A percentile compares a stretch with the other conserved stretches of the same genome.
phyloP scores from a whole-genome alignment of 2,329 filamentous ascomycete genomes.

The Neurospora sp. region DNA sequence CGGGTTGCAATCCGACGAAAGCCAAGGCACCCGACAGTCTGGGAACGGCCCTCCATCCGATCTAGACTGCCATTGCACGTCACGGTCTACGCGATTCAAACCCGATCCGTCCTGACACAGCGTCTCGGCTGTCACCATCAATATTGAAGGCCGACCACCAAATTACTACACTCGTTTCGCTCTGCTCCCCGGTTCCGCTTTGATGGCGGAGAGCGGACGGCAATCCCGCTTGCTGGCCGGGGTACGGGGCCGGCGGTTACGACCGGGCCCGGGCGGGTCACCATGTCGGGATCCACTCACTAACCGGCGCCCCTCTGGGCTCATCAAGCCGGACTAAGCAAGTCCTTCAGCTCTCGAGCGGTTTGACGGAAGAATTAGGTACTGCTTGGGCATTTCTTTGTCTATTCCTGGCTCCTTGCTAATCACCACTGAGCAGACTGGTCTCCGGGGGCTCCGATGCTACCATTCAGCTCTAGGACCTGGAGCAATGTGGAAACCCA shows the following conservation, averaged over 20 bases:
- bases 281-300: slow-evolving; percentile 15
- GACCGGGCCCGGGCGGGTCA: slow-evolving; percentile 6
- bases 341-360: slow-evolving; percentile 67
- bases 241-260: slow-evolving; percentile 15
- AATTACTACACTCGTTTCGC: slow-evolving; percentile 59
- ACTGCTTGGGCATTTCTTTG: not conserved
- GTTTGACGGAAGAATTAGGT: slow-evolving; percentile 67
- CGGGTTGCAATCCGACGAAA: not conserved
- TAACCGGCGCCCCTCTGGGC: slow-evolving; percentile 40
- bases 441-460: slow-evolving; percentile 80
- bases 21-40: not conserved
- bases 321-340: slow-evolving; percentile 64
- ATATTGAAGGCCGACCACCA: slow-evolving; percentile 32
- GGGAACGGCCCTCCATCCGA: not conserved
- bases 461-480: slow-evolving; percentile 77
- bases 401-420: not conserved
- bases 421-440: slow-evolving; percentile 38
- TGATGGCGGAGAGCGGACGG: slow-evolving; percentile 44
- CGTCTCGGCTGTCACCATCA: not conserved
- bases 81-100: not conserved
- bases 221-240: slow-evolving; percentile 20
- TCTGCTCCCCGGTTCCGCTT: slow-evolving; percentile 60
- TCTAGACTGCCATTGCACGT: not conserved
- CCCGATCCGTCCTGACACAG: not conserved
- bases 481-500: slow-evolving; percentile 51